phyloP scores from a whole-genome alignment of 345 rosid species.

The Lepidium didymum region DNA sequence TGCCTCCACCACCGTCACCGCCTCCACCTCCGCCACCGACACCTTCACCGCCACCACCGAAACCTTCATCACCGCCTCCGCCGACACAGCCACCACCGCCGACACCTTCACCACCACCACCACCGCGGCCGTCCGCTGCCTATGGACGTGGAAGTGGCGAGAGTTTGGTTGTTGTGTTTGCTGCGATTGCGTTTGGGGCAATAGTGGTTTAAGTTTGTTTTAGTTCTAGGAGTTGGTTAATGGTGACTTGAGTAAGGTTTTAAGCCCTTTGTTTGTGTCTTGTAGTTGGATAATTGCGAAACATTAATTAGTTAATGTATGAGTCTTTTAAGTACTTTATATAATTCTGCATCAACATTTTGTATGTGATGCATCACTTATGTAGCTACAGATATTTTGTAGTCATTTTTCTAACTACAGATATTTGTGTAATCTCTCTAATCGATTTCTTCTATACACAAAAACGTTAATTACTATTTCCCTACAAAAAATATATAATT shows the following conservation, averaged over 20 bases:
- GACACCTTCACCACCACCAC: background rate
- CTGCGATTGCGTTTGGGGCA: background rate
- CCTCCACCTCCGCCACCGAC: conserved; percentile 12
- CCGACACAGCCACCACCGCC: conserved; percentile 5
- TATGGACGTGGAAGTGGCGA: background rate
- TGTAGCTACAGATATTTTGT: too few species aligned
- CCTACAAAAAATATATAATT: too few species aligned
- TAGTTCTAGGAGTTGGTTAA: background rate
- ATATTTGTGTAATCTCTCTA: too few species aligned
- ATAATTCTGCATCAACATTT: too few species aligned
- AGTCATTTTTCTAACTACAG: too few species aligned
- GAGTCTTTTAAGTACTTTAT: too few species aligned
- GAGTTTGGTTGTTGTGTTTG: conserved; percentile 6
- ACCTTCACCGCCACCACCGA: background rate
- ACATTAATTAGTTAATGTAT: too few species aligned
- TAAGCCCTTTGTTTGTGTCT: background rate
- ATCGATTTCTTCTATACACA: too few species aligned
- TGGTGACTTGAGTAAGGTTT: background rate
- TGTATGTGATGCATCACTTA: too few species aligned
- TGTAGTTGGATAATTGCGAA: background rate
- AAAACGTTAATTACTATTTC: too few species aligned
- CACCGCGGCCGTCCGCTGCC: conserved; percentile 3
- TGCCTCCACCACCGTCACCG: conserved; percentile 8
- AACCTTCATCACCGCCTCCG: background rate
- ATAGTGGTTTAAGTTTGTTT: background rate